These are phyloP conservation scores for Graphilbum sp. DNA, from an alignment of 2,329 filamentous ascomycete genomes.

Conservation along the genomic window DNA sequence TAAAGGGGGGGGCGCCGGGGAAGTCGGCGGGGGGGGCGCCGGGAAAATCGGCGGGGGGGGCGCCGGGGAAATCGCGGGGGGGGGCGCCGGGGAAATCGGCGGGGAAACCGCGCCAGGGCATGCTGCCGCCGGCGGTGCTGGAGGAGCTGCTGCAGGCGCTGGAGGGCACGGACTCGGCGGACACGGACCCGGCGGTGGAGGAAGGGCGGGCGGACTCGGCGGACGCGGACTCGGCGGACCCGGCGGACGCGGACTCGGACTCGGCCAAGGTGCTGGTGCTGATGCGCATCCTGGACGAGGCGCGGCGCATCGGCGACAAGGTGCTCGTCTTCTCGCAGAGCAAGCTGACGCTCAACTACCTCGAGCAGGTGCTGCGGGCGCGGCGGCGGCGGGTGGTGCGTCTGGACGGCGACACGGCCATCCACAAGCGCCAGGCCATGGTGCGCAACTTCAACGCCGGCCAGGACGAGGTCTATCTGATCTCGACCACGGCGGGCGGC, in stretches of 20 bases:
- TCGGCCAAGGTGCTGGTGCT: constrained; percentile 57
- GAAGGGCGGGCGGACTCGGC: too few species aligned
- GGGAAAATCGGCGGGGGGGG: neutral
- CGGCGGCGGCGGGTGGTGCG: constrained; percentile 33
- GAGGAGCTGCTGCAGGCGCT: constrained; percentile 19
- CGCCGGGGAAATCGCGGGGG: neutral
- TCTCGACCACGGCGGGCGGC: constrained; percentile 71
- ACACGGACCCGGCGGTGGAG: constrained; percentile 27
- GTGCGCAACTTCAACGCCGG: constrained; percentile 54
- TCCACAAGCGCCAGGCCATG: constrained; percentile 40
- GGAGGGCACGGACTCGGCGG: constrained; percentile 21
- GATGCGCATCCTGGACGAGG: constrained; percentile 51
- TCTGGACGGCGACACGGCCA: constrained; percentile 50
- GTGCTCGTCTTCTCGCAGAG: constrained; percentile 69
- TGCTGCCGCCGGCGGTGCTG: constrained; percentile 15
- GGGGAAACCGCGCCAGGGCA: neutral
- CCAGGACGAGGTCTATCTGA: constrained; percentile 48
- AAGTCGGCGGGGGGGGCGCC: neutral
- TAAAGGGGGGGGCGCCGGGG: neutral
- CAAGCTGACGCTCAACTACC: constrained; percentile 50
- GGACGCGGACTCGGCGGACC: constrained; percentile 26
- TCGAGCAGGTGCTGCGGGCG: constrained; percentile 38
- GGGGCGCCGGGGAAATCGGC: neutral
- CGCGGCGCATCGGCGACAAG: constrained; percentile 48
- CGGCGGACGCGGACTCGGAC: too few species aligned